Evolutionary conservation across 2,329 filamentous ascomycete species (phyloP).

Genomic region (Cladosporium oxysporum): DNA sequence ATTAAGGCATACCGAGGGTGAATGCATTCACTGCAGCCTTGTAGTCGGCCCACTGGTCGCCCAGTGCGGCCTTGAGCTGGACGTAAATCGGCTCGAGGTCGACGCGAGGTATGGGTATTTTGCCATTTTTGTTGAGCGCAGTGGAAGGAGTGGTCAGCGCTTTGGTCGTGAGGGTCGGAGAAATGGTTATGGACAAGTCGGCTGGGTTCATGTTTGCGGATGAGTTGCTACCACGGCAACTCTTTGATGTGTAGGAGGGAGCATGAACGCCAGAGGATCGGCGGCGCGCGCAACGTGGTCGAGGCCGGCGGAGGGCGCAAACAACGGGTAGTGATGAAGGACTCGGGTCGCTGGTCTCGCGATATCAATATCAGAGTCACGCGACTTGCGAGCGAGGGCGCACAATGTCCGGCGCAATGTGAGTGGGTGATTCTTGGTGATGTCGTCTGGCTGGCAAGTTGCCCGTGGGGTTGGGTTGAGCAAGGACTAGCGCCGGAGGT

Average conservation of each 20-base stretch:
- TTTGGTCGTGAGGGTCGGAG: constrained; percentile 33
- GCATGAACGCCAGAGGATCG: constrained; percentile 2
- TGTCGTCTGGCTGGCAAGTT: not conserved
- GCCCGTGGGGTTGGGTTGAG: constrained; percentile 6
- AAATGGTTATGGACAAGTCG: constrained; percentile 32
- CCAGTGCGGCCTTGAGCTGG: constrained; percentile 60
- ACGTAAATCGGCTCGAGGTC: constrained; percentile 65
- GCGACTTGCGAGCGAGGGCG: not conserved
- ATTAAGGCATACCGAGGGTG: constrained; percentile 51
- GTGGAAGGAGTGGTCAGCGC: constrained; percentile 27
- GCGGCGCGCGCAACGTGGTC: not conserved
- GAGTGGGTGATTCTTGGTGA: not conserved
- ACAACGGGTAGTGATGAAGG: not conserved
- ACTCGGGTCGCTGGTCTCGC: not conserved
- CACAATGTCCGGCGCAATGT: constrained; percentile 5
- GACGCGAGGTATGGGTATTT: constrained; percentile 58
- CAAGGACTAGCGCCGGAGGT: not conserved
- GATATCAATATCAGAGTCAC: not conserved
- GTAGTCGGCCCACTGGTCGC: constrained; percentile 62
- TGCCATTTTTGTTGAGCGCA: constrained; percentile 47
- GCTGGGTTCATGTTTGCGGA: constrained; percentile 38
- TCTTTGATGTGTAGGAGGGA: not conserved
- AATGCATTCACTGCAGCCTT: constrained; percentile 60
- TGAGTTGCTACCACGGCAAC: constrained; percentile 6
- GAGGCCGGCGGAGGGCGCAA: not conserved